Conservation (phyloP, 345 rosid species). For the Eucalyptus curtisii region DNA sequence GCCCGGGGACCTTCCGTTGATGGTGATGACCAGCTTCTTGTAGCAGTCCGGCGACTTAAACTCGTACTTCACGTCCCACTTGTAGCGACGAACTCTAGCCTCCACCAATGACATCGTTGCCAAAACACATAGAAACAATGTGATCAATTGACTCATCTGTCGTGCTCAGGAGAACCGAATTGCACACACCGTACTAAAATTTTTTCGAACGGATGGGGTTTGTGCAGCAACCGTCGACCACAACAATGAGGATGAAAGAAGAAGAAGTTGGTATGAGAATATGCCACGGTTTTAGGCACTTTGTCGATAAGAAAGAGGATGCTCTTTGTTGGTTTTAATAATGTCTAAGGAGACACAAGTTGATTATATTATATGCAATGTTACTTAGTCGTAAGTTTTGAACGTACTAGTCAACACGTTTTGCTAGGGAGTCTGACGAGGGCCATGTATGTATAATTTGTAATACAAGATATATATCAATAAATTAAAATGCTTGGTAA, state of each 20-base stretch:
- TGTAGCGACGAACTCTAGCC: constrained; percentile 27
- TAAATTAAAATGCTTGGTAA: not conserved
- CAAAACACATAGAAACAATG: not conserved
- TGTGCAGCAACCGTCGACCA: not conserved
- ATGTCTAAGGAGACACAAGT: not conserved
- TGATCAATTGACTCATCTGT: not conserved
- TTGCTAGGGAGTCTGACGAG: not conserved
- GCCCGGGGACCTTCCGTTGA: constrained; percentile 65
- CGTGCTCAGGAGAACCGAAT: not conserved
- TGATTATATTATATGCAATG: not conserved
- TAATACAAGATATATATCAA: not conserved
- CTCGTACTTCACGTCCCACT: constrained; percentile 68
- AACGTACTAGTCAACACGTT: not conserved
- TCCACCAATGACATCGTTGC: not conserved
- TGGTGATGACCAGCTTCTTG: constrained; percentile 47
- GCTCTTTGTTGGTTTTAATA: not conserved
- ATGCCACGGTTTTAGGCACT: not conserved
- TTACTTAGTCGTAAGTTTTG: not conserved
- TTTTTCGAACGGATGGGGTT: not conserved
- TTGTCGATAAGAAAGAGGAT: not conserved
- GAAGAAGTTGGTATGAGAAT: not conserved
- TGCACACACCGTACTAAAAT: not conserved
- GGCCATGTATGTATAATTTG: not conserved
- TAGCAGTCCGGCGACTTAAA: constrained; percentile 61
- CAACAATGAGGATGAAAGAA: not conserved